Evolutionary conservation across 768 basidiomycete species (phyloP), one percentile per base, ranked within the genome.

Genomic region (Boletus rubroflammeus): DNA sequence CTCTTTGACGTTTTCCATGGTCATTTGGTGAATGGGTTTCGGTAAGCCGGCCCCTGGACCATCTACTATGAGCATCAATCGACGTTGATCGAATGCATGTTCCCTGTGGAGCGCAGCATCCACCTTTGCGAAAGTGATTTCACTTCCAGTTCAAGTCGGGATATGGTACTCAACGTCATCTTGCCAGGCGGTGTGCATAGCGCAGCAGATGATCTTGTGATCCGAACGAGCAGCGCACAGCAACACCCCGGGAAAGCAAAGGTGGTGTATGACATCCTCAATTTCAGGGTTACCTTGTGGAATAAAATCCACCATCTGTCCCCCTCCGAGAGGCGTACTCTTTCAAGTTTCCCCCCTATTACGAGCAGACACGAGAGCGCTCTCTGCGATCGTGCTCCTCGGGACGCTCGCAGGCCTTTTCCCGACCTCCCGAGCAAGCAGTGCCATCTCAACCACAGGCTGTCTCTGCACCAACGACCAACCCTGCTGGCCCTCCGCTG

Each of bases 401-500:
- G 43, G 42, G 14, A 29, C n/a, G 32, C 35, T 57, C 10, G 14
- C 35, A 1, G 15, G 29, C 21, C 10, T 44, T 6, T 32, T 28
- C 35, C 5, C 5, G 23, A 43, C 26, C 3, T n/a, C 50, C 26
- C 13, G 2, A 21, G 35, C 39, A 9, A 46, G 23, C n/a, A 36
- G 23, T 15, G 11, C 17, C 15, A 11, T 19, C n/a, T 36, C 25
- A 6, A 9, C 11, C 26, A 40, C 45, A 3, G 53, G 47, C 1
- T 77, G 75, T 54, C 69, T 71, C 23, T 79, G 77, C 59, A 66
- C 77, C 6, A 75, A 3, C 9, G 52, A 46, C 6, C 53, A 77
- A 28, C 8, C 65, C 0, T 81, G 78, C 60, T 80, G 78, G 77
- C 79, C 79, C 3, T 67, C 61, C n/a, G 44, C 64, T 0, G 39